Evolutionary conservation across 345 rosid genomes (phyloP).

Genomic region (Boechera retrofracta): DNA sequence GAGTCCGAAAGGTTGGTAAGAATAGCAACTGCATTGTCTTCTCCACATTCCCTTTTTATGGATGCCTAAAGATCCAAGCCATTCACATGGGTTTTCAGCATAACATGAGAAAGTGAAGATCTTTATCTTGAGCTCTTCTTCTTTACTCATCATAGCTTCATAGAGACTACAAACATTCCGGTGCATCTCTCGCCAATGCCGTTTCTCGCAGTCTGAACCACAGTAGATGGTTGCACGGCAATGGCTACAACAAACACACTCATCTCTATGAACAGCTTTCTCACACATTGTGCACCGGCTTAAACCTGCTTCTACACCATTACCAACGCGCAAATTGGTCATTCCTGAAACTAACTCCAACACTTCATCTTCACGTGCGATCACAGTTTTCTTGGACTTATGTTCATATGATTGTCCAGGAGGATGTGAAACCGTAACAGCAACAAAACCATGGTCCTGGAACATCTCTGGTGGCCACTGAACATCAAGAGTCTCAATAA

Average conservation of each 20-base stretch:
- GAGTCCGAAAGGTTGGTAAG: conserved; percentile 58
- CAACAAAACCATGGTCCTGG: conserved; percentile 60
- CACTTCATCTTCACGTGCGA: conserved; percentile 19
- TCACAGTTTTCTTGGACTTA: conserved; percentile 33
- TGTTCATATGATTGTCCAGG: conserved; percentile 66
- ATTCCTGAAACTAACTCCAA: conserved; percentile 19
- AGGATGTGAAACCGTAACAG: conserved; percentile 69
- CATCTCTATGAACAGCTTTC: conserved; percentile 54
- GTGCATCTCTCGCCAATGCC: conserved; percentile 61
- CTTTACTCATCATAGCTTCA: conserved; percentile 64
- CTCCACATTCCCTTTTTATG: conserved; percentile 75
- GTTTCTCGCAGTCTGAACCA: conserved; percentile 56
- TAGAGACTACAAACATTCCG: conserved; percentile 58
- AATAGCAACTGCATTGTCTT: conserved; percentile 61
- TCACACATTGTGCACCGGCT: conserved; percentile 56
- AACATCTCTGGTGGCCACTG: conserved; percentile 72
- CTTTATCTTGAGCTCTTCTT: conserved; percentile 62
- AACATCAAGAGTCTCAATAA: conserved; percentile 76
- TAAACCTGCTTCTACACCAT: conserved; percentile 39
- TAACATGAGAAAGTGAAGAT: conserved; percentile 54
- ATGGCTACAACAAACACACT: conserved; percentile 54
- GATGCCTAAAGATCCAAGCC: conserved; percentile 58
- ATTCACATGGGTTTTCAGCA: conserved; percentile 57
- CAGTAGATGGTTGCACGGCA: conserved; percentile 63
- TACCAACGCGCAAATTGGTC: conserved; percentile 15